Percentiles rank a stretch among this genome's conserved stretches.
Evolutionary conservation across 2,329 filamentous ascomycete genomes (phyloP).

Genomic region (Fusarium haematococcum): DNA sequence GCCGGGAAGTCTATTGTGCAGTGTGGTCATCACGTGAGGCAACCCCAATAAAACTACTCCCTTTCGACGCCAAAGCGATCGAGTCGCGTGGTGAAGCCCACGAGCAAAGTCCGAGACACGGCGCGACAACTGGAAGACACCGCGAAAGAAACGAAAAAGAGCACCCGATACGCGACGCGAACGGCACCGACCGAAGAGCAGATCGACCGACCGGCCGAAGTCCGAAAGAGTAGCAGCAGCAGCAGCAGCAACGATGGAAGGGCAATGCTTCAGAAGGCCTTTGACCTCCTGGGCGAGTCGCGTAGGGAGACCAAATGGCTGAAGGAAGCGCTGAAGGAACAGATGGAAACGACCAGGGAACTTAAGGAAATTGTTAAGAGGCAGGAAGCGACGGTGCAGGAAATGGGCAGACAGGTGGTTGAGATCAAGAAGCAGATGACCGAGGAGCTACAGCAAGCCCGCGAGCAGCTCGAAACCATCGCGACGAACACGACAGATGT

Average conservation of each 20-base stretch:
- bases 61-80: background rate
- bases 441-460: background rate
- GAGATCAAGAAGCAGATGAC: background rate
- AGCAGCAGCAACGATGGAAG: conserved; percentile 1
- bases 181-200: background rate
- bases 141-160: conserved; percentile 5
- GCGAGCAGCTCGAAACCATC: background rate
- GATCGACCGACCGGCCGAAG: background rate
- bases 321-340: background rate
- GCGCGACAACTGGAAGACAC: conserved; percentile 7
- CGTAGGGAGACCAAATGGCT: background rate
- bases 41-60: too few relatives aligned
- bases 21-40: too few relatives aligned
- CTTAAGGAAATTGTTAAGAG: background rate
- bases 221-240: background rate
- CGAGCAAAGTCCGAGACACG: conserved; percentile 5
- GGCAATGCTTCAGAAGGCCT: conserved; percentile 1
- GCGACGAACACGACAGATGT: background rate
- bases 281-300: background rate
- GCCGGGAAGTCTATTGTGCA: too few relatives aligned
- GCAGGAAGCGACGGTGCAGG: background rate
- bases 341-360: background rate
- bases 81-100: conserved; percentile 3
- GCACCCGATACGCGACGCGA: background rate
- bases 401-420: background rate